These are phyloP conservation scores for Malus sieversii DNA, from an alignment of 306 rosid genomes.

Conservation along the genomic window DNA sequence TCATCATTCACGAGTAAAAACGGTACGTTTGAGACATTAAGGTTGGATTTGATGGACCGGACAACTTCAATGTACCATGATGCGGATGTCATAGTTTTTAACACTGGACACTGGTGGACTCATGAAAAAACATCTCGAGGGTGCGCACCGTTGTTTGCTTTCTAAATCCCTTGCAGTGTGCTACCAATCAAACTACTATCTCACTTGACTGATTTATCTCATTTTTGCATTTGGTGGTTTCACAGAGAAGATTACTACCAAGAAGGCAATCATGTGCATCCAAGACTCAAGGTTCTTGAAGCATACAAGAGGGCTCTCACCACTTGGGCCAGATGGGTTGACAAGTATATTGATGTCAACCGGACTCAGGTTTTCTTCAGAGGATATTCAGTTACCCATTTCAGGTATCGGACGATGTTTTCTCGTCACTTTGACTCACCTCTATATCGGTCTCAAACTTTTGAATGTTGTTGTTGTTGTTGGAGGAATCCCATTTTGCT, in stretches of 20 bases:
- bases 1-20: slow-evolving; percentile 52
- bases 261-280: slow-evolving; percentile 74
- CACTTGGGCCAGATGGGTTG: slow-evolving; percentile 88
- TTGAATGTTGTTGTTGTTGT: not conserved
- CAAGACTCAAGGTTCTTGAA: slow-evolving; percentile 67
- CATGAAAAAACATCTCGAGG: slow-evolving; percentile 93
- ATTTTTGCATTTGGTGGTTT: slow-evolving; percentile 13
- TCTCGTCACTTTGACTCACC: not conserved
- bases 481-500: not conserved
- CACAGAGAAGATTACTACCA: slow-evolving; percentile 87
- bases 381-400: slow-evolving; percentile 90
- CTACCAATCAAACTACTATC: not conserved
- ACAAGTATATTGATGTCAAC: slow-evolving; percentile 45
- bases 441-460: not conserved
- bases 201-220: slow-evolving; percentile 7
- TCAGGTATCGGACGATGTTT: slow-evolving; percentile 46
- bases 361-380: slow-evolving; percentile 75
- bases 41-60: slow-evolving; percentile 88
- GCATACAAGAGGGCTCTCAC: slow-evolving; percentile 79
- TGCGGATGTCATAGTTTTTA: slow-evolving; percentile 78
- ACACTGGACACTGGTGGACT: slow-evolving; percentile 99
- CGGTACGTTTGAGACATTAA: slow-evolving; percentile 65
- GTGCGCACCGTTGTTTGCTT: slow-evolving; percentile 30
- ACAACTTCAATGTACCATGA: slow-evolving; percentile 60
- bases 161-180: not conserved